Evolutionary conservation across 768 basidiomycete species (phyloP).

Genomic region (Lactarius sanguifluus): DNA sequence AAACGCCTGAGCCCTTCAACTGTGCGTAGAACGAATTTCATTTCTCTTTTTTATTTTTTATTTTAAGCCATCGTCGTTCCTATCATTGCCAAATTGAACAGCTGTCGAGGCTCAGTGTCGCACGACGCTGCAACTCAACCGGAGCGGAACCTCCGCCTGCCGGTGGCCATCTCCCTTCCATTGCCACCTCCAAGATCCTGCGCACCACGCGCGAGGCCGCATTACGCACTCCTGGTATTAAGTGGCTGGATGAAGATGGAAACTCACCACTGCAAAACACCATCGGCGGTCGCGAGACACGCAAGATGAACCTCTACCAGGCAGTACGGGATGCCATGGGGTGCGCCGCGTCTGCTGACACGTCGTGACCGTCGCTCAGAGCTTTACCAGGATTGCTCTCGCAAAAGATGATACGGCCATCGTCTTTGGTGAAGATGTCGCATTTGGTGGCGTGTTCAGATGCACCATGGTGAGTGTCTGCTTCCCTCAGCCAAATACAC

Average conservation of each 20-base stretch:
- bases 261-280: slow-evolving; percentile 44
- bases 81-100: slow-evolving; percentile 3
- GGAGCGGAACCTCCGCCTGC: slow-evolving; percentile 66
- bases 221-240: slow-evolving; percentile 67
- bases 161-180: slow-evolving; percentile 72
- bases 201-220: slow-evolving; percentile 65
- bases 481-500: not conserved
- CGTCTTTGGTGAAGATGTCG: slow-evolving; percentile 90
- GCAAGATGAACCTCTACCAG: slow-evolving; percentile 96
- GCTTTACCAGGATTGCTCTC: slow-evolving; percentile 63
- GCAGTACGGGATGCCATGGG: slow-evolving; percentile 89
- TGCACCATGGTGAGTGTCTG: slow-evolving; percentile 73
- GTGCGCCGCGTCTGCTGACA: slow-evolving; percentile 39
- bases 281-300: slow-evolving; percentile 77
- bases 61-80: slow-evolving; percentile 1
- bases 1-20: slow-evolving; percentile 21
- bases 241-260: slow-evolving; percentile 65
- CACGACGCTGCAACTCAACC: slow-evolving; percentile 35
- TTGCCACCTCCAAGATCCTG: slow-evolving; percentile 67
- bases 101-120: slow-evolving; percentile 15
- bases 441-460: slow-evolving; percentile 92
- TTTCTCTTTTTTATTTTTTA: slow-evolving; percentile 1
- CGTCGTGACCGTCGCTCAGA: slow-evolving; percentile 8
- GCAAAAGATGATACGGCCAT: slow-evolving; percentile 84
- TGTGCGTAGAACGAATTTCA: slow-evolving; percentile 4